These are phyloP conservation scores for Penicillium chermesinum DNA, from an alignment of 495 filamentous ascomycete genomes.

Conservation along the genomic window DNA sequence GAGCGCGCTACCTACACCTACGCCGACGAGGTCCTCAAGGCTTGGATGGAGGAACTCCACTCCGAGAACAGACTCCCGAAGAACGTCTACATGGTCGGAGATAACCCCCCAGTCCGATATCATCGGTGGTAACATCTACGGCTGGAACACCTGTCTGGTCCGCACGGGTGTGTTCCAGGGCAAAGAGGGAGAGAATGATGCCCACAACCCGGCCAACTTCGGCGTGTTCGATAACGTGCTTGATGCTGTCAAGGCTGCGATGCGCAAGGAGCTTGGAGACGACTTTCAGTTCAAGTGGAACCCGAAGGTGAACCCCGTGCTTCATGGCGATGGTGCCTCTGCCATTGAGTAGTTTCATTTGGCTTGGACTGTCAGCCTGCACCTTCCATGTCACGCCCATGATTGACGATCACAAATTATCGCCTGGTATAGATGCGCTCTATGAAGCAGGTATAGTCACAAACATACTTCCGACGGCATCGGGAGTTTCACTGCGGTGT, in stretches of 20 bases:
- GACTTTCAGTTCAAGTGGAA: conserved; percentile 57
- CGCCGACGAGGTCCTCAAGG: conserved; percentile 68
- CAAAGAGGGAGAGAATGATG: conserved; percentile 47
- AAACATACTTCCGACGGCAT: too few relatives aligned
- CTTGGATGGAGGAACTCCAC: conserved; percentile 73
- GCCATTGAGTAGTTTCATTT: conserved; percentile 47
- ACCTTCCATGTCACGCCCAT: too few relatives aligned
- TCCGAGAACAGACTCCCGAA: conserved; percentile 63
- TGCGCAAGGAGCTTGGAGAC: conserved; percentile 52
- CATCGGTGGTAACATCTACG: conserved; percentile 73
- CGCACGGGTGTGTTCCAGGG: conserved; percentile 58
- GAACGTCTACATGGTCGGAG: conserved; percentile 79
- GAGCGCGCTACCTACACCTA: conserved; percentile 76
- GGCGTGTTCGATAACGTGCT: conserved; percentile 54
- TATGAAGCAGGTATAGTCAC: too few relatives aligned
- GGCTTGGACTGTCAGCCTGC: too few relatives aligned
- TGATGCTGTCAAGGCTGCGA: conserved; percentile 48
- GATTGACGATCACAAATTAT: neutral
- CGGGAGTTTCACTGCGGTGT: neutral
- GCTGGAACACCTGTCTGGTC: conserved; percentile 72
- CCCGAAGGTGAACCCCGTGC: conserved; percentile 60
- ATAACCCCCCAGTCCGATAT: conserved; percentile 78
- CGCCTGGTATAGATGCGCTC: too few relatives aligned
- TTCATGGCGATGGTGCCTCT: conserved; percentile 50
- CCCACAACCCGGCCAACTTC: conserved; percentile 53